Conservation (phyloP, 768 basidiomycete genomes). For the Leccinellum luteum region DNA sequence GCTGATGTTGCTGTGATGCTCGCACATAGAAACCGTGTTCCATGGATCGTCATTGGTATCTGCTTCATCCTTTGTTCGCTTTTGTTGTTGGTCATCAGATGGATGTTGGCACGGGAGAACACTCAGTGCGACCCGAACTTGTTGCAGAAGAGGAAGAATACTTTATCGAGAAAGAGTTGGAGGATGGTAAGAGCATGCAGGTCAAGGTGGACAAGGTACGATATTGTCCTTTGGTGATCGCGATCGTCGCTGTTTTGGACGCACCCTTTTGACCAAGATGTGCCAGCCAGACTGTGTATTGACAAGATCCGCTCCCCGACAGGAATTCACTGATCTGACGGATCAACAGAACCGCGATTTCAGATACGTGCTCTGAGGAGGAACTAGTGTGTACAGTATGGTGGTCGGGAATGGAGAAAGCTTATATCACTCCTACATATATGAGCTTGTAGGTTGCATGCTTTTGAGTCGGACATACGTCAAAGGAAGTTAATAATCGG, state of each 20-base stretch:
- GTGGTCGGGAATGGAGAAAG: too few species aligned
- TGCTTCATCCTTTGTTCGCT: conserved; percentile 37
- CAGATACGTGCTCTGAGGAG: conserved; percentile 58
- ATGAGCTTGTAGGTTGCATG: too few species aligned
- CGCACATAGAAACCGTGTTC: conserved; percentile 29
- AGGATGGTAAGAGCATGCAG: conserved; percentile 50
- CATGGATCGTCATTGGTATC: too few species aligned
- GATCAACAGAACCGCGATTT: conserved; percentile 71
- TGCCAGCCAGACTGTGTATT: background rate
- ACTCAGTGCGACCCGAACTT: conserved; percentile 57
- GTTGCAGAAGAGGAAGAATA: conserved; percentile 55
- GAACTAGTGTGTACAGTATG: too few species aligned
- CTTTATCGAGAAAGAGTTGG: conserved; percentile 50
- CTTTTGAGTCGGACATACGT: too few species aligned
- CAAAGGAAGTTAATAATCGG: too few species aligned
- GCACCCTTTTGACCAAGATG: too few species aligned
- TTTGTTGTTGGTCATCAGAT: conserved; percentile 30
- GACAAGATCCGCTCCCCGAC: background rate
- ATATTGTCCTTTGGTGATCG: background rate
- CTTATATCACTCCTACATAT: too few species aligned
- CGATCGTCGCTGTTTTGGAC: background rate
- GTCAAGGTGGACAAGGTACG: conserved; percentile 63
- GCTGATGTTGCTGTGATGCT: background rate
- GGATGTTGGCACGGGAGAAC: conserved; percentile 60
- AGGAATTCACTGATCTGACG: conserved; percentile 74